phyloP scores from a whole-genome alignment of 2,329 filamentous ascomycete species.

The Aspergillus sergii region DNA sequence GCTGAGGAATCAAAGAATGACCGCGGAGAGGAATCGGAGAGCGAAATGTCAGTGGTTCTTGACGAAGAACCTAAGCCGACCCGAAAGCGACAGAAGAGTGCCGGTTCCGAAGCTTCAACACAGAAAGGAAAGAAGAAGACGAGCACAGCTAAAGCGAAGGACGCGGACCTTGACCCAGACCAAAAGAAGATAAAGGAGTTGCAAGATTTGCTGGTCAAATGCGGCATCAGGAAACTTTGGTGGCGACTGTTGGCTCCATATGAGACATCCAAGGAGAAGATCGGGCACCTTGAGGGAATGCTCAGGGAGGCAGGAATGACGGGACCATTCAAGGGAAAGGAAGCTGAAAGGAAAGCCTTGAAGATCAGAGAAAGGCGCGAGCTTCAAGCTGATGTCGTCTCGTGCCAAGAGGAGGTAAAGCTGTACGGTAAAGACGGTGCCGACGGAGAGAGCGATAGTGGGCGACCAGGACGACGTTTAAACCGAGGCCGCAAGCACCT shows the following conservation, averaged over 20 bases:
- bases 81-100: constrained; percentile 50
- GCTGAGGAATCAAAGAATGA: constrained; percentile 26
- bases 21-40: constrained; percentile 57
- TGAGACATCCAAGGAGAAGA: constrained; percentile 75
- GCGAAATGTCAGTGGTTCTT: constrained; percentile 73
- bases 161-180: constrained; percentile 59
- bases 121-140: constrained; percentile 37
- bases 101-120: constrained; percentile 26
- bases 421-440: constrained; percentile 67
- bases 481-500: constrained; percentile 49
- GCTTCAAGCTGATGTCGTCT: constrained; percentile 79
- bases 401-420: constrained; percentile 77
- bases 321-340: constrained; percentile 64
- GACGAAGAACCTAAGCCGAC: constrained; percentile 69
- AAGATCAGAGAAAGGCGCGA: constrained; percentile 88
- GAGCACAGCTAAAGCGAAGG: constrained; percentile 43
- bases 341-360: constrained; percentile 78
- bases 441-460: constrained; percentile 46
- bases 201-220: constrained; percentile 84
- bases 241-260: constrained; percentile 77
- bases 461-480: constrained; percentile 42
- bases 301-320: constrained; percentile 79
- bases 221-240: constrained; percentile 92
- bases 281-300: constrained; percentile 77
- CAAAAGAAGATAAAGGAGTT: constrained; percentile 84